Evolutionary conservation across 768 basidiomycete species (phyloP), one percentile per base, ranked within the genome.

Genomic region (Pulveroboletus sp.): DNA sequence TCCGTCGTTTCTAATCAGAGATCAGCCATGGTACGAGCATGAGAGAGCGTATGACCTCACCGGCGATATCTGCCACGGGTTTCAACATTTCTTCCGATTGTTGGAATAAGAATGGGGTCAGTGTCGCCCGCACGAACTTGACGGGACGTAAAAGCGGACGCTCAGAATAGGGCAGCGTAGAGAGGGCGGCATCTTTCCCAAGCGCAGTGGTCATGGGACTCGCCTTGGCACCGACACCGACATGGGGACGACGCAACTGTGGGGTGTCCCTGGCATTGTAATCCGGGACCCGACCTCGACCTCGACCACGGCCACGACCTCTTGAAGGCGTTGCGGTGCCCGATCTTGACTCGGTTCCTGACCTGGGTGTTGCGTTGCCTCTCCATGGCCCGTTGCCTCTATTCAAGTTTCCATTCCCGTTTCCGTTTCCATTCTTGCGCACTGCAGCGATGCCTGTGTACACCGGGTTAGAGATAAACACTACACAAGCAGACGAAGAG

Each of bases 101-200:
- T 31, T 66, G 53, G 79, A 91, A 68, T 72, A 75, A 47, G 59
- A 76, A 64, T 45, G 77, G 69, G 2, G 77, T 79, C 36, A 75
- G 43, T 11, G 74, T 70, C 0, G 85, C 80, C 16, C 72, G 80
- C 12, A 91, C 86, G 55, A 92, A 91, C 12, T 68, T 67, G 54
- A 92, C 70, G 0, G 88, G 89, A n/a, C 72, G 71, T 16, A 90
- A 70, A 0, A 81, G 69, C 2, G 85, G 87, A 24, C 88, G 69
- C 33, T 81, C 77, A 21, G 75, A 67, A 50, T 78, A 73, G 8
- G 87, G 69, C 36, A 84, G 58, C 20, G 70, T 74, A 1, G 85
- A 85, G 16, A 85, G 67, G 5, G 82, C 70, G 2, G 75, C 75
- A 39, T 75, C 72, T 31, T 64, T 65, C 13, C 46, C 47, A 39